Evolutionary conservation across 2,329 filamentous ascomycete species (phyloP), one percentile per base, ranked within the genome.

Genomic region (Pezicula neosporulosa): DNA sequence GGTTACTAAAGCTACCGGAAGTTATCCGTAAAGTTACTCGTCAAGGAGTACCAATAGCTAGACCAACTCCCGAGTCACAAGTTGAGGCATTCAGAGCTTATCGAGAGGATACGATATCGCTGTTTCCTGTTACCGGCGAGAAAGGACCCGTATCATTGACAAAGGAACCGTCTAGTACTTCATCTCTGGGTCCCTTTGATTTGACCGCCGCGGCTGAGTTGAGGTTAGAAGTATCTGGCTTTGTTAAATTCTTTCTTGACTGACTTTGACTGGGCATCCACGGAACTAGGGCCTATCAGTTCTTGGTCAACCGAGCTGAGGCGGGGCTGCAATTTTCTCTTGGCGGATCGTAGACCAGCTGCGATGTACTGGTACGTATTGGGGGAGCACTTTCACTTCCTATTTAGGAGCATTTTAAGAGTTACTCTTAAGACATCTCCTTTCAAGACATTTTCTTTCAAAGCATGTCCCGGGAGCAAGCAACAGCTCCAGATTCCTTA

Each of bases 211-310:
- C 53, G 56, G 19, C 24, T 4, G 44, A 53, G 30, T 45, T 55
- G 2, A 45, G 41, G 5, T 38, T 51, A 18, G 28, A 49, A 3
- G n/a, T 62, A 30, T 62, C 60, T n/a, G 43, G 49, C 6, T 60
- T 63, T 46, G 47, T 62, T 21, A 12, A 55, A 9, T 63, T 60
- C 39, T 50, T 71, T 30, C 61, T 70, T 12, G 60, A 58, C 12
- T 12, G 60, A 58, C 12, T 62, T 74, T 6, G 67, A 76, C 52
- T 78, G 75, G 74, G 61, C 56, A 7, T 58, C 61, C 6, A 75
- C 74, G 0, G 63, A 66, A 4, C 56, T 77, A 2, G 75, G 75
- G 1, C 66, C 69, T 2, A 69, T 72, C 52, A 52, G 57, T 4
- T 58, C 48, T 28, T 77, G 74, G 74, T 58, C 67, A 1, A 38